These are phyloP conservation scores for Starmerella etchellsii DNA, from an alignment of 805 yeast genomes.

Conservation along the genomic window DNA sequence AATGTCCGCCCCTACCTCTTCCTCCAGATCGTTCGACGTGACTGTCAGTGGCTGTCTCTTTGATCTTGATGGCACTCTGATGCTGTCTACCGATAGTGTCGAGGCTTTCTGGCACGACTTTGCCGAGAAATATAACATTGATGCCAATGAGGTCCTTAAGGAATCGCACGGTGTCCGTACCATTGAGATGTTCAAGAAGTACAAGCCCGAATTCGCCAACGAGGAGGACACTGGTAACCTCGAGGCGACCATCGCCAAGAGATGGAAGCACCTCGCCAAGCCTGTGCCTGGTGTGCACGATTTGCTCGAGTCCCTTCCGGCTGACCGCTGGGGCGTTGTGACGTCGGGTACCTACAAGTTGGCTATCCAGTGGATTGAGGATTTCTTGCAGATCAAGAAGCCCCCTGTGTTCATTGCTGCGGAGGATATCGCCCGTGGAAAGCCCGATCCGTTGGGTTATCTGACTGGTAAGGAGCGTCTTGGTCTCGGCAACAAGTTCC, in stretches of 20 bases:
- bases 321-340: constrained; percentile 66
- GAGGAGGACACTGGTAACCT: constrained; percentile 50
- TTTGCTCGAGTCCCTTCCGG: constrained; percentile 31
- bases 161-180: constrained; percentile 78
- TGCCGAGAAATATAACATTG: constrained; percentile 53
- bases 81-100: constrained; percentile 70
- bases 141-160: constrained; percentile 57
- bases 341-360: constrained; percentile 69
- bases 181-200: constrained; percentile 57
- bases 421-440: constrained; percentile 64
- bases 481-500: constrained; percentile 31
- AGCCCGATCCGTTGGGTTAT: constrained; percentile 82
- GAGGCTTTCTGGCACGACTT: constrained; percentile 72
- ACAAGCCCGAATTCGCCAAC: constrained; percentile 63
- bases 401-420: constrained; percentile 77
- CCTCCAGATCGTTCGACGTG: constrained; percentile 17
- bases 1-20: constrained; percentile 15
- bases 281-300: constrained; percentile 70
- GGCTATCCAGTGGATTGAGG: constrained; percentile 67
- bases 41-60: constrained; percentile 44
- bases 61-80: constrained; percentile 81
- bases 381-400: constrained; percentile 43
- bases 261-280: constrained; percentile 58
- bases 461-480: constrained; percentile 28
- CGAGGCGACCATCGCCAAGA: constrained; percentile 58